Conservation (phyloP, 371 early-diverging fungal genomes). For the Apophysomyces elegans region DNA sequence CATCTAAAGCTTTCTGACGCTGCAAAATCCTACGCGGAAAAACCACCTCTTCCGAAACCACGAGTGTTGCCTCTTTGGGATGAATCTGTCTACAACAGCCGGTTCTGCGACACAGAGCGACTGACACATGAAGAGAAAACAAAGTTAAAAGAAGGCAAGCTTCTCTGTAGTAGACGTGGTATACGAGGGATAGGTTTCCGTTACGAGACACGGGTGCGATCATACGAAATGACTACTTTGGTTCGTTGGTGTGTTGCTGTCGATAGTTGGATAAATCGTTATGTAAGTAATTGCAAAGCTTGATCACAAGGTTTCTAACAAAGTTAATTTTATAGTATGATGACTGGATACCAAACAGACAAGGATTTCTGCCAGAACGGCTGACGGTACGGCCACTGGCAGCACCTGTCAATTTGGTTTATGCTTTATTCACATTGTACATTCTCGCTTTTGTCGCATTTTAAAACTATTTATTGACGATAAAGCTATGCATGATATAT, state of each 20-base stretch:
- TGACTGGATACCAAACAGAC: constrained; percentile 13
- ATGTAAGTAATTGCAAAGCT: constrained; percentile 18
- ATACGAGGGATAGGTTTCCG: constrained; percentile 34
- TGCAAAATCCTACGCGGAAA: background rate
- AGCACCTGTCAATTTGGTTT: constrained; percentile 18
- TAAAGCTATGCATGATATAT: background rate
- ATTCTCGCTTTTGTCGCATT: constrained; percentile 9
- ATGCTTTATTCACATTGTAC: constrained; percentile 4
- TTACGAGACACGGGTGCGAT: constrained; percentile 25
- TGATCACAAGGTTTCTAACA: background rate
- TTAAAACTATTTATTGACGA: background rate
- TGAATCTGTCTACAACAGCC: background rate
- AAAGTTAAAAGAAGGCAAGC: constrained; percentile 18
- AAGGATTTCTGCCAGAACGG: background rate
- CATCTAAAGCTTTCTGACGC: background rate
- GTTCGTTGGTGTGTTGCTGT: constrained; percentile 24
- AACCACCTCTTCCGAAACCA: background rate
- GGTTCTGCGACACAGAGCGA: background rate
- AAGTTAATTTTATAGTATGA: constrained; percentile 20
- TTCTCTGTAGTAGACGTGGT: constrained; percentile 22
- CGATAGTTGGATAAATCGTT: constrained; percentile 24
- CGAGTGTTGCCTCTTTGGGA: constrained; percentile 4
- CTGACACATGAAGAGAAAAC: constrained; percentile 21
- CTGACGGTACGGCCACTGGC: constrained; percentile 7
- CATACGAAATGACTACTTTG: constrained; percentile 24